phyloP scores from a whole-genome alignment of 1,284 basidiomycete species.

The Microbotryomycetes sp. region DNA sequence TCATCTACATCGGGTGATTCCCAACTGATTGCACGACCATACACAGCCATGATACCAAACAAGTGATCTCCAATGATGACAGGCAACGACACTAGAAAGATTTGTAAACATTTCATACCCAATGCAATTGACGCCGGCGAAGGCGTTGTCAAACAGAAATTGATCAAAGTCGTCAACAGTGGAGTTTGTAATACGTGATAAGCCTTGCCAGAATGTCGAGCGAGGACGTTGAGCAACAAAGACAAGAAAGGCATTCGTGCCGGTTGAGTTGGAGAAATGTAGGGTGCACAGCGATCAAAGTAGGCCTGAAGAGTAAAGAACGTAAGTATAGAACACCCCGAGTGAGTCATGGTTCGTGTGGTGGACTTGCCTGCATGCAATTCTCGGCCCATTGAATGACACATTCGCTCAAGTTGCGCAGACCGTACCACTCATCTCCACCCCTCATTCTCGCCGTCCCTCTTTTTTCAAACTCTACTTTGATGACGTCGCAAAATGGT shows the following conservation, averaged over 20 bases:
- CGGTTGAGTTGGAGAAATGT: slow-evolving; percentile 3
- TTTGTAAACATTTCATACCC: slow-evolving; percentile 20
- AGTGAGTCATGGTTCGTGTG: background rate
- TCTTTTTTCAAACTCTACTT: slow-evolving; percentile 23
- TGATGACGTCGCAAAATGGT: slow-evolving; percentile 16
- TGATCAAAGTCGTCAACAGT: slow-evolving; percentile 17
- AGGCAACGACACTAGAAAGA: slow-evolving; percentile 27
- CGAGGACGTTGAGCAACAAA: slow-evolving; percentile 24
- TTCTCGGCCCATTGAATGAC: slow-evolving; percentile 27
- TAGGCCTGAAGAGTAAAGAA: slow-evolving; percentile 7
- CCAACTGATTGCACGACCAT: slow-evolving; percentile 26
- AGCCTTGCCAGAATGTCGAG: slow-evolving; percentile 24
- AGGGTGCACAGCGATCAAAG: slow-evolving; percentile 14
- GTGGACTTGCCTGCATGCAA: slow-evolving; percentile 1
- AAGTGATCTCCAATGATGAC: slow-evolving; percentile 31
- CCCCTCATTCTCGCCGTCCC: slow-evolving; percentile 20
- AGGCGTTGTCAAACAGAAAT: slow-evolving; percentile 7
- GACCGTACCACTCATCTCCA: slow-evolving; percentile 26
- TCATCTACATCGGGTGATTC: slow-evolving; percentile 8
- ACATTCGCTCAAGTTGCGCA: slow-evolving; percentile 30
- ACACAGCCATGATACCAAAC: slow-evolving; percentile 22
- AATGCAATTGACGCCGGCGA: slow-evolving; percentile 15
- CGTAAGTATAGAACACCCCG: no score
- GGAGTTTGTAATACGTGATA: slow-evolving; percentile 25
- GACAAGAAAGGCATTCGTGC: slow-evolving; percentile 21